Conservation (phyloP, 2,329 filamentous ascomycete genomes). For the Cladosporium sp. region DNA sequence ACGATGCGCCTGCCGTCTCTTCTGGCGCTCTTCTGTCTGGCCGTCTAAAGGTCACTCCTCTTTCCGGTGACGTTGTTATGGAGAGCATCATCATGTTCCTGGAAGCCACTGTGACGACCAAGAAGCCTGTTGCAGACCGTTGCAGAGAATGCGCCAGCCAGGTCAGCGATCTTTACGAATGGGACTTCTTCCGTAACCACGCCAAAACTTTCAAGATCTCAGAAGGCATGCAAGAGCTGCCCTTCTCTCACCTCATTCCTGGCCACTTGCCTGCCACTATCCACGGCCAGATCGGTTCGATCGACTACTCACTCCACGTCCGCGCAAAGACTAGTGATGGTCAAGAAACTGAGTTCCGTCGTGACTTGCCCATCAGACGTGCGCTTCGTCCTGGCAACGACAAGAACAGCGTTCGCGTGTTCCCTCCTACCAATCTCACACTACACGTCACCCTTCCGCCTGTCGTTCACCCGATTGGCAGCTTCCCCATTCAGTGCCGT, state of each 20-base stretch:
- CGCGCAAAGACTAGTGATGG: conserved; percentile 63
- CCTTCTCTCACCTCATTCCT: conserved; percentile 83
- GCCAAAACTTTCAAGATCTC: conserved; percentile 44
- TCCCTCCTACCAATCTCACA: conserved; percentile 93
- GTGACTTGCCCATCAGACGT: conserved; percentile 73
- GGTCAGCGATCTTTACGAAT: conserved; percentile 72
- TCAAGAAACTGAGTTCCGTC: conserved; percentile 66
- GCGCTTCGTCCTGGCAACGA: conserved; percentile 77
- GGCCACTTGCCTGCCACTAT: conserved; percentile 85
- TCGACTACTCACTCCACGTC: conserved; percentile 78
- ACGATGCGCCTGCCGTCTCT: conserved; percentile 72
- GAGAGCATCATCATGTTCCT: conserved; percentile 74
- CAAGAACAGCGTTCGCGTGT: conserved; percentile 89
- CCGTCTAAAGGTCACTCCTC: conserved; percentile 73
- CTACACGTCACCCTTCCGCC: conserved; percentile 79
- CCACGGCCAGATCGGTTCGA: conserved; percentile 69
- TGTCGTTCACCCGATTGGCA: conserved; percentile 82
- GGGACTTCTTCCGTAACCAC: conserved; percentile 69
- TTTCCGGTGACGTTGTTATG: conserved; percentile 65
- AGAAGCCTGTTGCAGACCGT: conserved; percentile 77
- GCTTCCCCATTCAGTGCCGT: conserved; percentile 75
- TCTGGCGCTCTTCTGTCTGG: conserved; percentile 85
- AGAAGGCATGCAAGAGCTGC: conserved; percentile 72
- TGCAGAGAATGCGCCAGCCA: conserved; percentile 76
- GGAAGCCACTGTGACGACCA: conserved; percentile 70